phyloP scores from a whole-genome alignment of 805 yeast species.

The Teunomyces stri region DNA sequence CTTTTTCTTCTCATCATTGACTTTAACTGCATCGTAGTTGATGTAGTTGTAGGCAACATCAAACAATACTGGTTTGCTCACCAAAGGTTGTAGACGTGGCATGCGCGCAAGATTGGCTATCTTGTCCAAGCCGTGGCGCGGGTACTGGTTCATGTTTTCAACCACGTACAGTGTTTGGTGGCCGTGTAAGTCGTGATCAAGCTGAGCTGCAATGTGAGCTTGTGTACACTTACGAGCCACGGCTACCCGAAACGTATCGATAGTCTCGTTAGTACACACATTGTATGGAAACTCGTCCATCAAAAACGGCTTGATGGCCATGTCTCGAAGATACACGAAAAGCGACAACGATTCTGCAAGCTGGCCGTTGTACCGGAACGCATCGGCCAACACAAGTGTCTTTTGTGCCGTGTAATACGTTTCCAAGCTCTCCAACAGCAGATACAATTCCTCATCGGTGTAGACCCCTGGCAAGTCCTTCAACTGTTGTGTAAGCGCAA shows the following conservation, averaged over 20 bases:
- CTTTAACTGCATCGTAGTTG: slow-evolving; percentile 36
- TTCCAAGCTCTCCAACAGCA: slow-evolving; percentile 51
- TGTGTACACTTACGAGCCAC: slow-evolving; percentile 14
- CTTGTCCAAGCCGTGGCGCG: slow-evolving; percentile 22
- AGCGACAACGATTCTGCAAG: slow-evolving; percentile 50
- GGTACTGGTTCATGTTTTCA: slow-evolving; percentile 45
- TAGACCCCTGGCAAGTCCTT: slow-evolving; percentile 89
- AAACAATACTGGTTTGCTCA: slow-evolving; percentile 85
- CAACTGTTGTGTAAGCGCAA: slow-evolving; percentile 54
- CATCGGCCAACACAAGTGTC: slow-evolving; percentile 42
- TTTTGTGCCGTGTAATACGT: slow-evolving; percentile 47
- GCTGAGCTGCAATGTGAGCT: slow-evolving; percentile 49
- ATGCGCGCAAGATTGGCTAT: slow-evolving; percentile 21
- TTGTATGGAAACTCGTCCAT: slow-evolving; percentile 41
- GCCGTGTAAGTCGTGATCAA: slow-evolving; percentile 26
- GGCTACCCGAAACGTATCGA: slow-evolving; percentile 17
- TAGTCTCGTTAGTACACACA: slow-evolving; percentile 34
- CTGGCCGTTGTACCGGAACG: slow-evolving; percentile 39
- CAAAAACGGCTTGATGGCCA: slow-evolving; percentile 3
- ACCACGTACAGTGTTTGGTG: slow-evolving; percentile 27
- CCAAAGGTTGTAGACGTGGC: slow-evolving; percentile 51
- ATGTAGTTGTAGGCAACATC: slow-evolving; percentile 88
- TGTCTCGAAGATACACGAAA: slow-evolving; percentile 21
- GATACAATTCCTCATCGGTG: slow-evolving; percentile 68
- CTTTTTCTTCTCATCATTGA: slow-evolving; percentile 39